Evolutionary conservation across 768 basidiomycete genomes (phyloP), one percentile per base, ranked within the genome.

Genomic region (Chalciporus chontae): DNA sequence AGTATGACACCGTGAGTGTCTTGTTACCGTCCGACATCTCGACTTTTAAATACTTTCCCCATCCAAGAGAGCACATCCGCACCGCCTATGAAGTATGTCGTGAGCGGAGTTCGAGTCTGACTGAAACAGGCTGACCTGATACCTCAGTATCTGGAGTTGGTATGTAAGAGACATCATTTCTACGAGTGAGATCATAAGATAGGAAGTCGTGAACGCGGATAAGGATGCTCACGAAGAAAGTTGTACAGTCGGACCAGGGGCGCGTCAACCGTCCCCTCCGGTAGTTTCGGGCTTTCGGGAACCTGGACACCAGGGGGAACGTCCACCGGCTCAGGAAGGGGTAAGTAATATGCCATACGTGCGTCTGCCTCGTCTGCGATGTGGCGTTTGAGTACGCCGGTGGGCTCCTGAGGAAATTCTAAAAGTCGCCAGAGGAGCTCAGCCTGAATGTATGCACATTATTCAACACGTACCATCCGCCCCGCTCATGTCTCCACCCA

Each of bases 101-200:
- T 53, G 42, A 45, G 26, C 6, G 13, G 37, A 26, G 15, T 37
- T 24, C 40, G 7, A 34, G 37, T 10, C 40, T 15, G 8, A 15
- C 32, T 23, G 23, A 41, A 23, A 21, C 14, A 14, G 31, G 50
- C 65, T n/a, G 45, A 74, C 78, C 64, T 93, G 90, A 60, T 84
- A 87, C 77, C 83, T 84, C 42, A 97, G 67, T 54, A 93, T 87
- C 67, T 94, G 94, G 14, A 97, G 76, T 60, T 95, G 94, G 68
- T 96, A 96, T 2, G 90, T 86, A 51, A 96, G 68, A 1, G 91
- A 90, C 81, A 94, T 89, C 75, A 90, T 87, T 64, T 94, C 92
- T 94, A 54, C 8, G 4, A 3, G 8, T 42, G 8, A 40, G n/a
- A 44, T 9, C 15, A 9, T 57, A 19, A 57, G 45, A 18, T 17